Percentiles rank a stretch among this genome's conserved stretches.
Conservation (phyloP, 768 basidiomycete species). For the Phylloporus sp. region DNA sequence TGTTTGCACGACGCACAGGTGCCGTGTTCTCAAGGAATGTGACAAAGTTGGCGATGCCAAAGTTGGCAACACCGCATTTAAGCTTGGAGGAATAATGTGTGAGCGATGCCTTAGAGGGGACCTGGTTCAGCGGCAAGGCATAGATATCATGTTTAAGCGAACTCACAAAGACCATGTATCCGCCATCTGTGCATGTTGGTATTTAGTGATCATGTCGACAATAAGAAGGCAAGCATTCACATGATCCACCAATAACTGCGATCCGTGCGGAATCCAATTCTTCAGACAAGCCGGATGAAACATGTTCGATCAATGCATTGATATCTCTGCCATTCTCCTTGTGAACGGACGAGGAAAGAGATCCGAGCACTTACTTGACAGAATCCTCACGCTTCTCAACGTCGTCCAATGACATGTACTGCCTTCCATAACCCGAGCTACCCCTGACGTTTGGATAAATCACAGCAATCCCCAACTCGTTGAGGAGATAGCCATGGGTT, state of each 20-base stretch:
- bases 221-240: slow-evolving; percentile 17
- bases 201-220: not conserved
- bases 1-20: slow-evolving; percentile 30
- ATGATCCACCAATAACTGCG: slow-evolving; percentile 42
- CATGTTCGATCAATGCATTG: slow-evolving; percentile 34
- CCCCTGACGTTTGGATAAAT: slow-evolving; percentile 43
- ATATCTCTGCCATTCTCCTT: slow-evolving; percentile 31
- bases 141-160: not conserved
- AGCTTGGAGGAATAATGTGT: slow-evolving; percentile 40
- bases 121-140: not conserved
- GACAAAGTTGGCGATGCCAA: slow-evolving; percentile 38
- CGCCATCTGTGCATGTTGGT: slow-evolving; percentile 28
- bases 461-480: slow-evolving; percentile 38
- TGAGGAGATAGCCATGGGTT: slow-evolving; percentile 40
- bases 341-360: not conserved
- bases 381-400: slow-evolving; percentile 42
- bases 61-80: slow-evolving; percentile 39
- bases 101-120: slow-evolving; percentile 33
- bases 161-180: slow-evolving; percentile 40
- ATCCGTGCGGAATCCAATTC: slow-evolving; percentile 36
- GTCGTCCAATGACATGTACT: slow-evolving; percentile 38
- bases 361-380: slow-evolving; percentile 32
- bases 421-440: slow-evolving; percentile 40
- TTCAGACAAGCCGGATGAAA: slow-evolving; percentile 28
- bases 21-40: slow-evolving; percentile 43